phyloP scores from a whole-genome alignment of 1,139 yeast genomes.

The Debaryomyces singareniensis region DNA sequence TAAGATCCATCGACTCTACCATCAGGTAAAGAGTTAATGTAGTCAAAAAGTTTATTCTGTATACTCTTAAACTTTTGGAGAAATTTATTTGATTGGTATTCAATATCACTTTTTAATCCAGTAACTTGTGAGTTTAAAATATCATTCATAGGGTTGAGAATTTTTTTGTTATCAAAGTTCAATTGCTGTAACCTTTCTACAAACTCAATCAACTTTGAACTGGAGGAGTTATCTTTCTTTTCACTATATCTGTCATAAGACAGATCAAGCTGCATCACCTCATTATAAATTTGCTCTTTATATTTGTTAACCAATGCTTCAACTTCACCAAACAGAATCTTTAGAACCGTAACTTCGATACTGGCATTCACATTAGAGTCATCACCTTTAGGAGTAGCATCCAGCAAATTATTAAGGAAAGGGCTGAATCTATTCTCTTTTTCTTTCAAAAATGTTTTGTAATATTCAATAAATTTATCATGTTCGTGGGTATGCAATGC shows the following conservation, averaged over 20 bases:
- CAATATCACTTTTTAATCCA: constrained; percentile 28
- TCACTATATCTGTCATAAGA: constrained; percentile 17
- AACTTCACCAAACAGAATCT: constrained; percentile 59
- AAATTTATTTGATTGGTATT: constrained; percentile 31
- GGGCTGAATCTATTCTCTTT: constrained; percentile 13
- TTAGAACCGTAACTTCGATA: constrained; percentile 31
- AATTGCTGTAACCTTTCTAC: constrained; percentile 36
- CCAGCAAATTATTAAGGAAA: constrained; percentile 2
- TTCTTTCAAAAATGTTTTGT: constrained; percentile 20
- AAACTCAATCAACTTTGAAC: constrained; percentile 28
- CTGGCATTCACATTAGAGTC: constrained; percentile 16
- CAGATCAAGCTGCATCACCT: constrained; percentile 40
- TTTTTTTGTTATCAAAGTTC: constrained; percentile 12
- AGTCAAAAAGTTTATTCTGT: constrained; percentile 35
- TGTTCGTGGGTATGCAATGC: constrained; percentile 59
- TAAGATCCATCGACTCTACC: constrained; percentile 32
- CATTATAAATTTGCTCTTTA: constrained; percentile 56
- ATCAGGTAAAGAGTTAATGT: constrained; percentile 27
- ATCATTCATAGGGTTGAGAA: constrained; percentile 29
- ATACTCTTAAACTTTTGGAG: constrained; percentile 29
- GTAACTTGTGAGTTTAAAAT: constrained; percentile 32
- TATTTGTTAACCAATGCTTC: constrained; percentile 60
- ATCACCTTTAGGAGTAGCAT: too few relatives aligned
- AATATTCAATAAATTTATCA: constrained; percentile 64
- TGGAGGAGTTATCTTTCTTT: constrained; percentile 11